Percentiles rank a stretch among this genome's conserved stretches.
Evolutionary conservation across 768 basidiomycete genomes (phyloP).

Genomic region (Russula brevipes): DNA sequence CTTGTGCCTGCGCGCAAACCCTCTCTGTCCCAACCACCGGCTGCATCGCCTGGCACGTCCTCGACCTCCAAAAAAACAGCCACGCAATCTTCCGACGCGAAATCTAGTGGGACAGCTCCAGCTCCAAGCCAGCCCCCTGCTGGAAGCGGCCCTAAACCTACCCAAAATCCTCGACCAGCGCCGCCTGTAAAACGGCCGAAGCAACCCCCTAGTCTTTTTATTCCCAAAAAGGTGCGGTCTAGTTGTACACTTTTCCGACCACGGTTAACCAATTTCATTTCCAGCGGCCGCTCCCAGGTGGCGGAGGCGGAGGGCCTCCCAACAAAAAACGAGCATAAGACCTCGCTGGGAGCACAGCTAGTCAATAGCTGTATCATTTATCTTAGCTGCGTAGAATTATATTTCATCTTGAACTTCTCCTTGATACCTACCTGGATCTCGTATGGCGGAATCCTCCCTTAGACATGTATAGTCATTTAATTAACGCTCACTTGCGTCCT

Average conservation of each 20-base stretch:
- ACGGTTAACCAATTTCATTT: conserved; percentile 11
- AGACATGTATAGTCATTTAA: conserved; percentile 1
- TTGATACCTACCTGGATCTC: not conserved
- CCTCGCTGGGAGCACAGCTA: not conserved
- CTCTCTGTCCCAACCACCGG: not conserved
- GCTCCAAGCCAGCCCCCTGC: not conserved
- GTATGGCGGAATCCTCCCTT: not conserved
- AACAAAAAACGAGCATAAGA: conserved; percentile 13
- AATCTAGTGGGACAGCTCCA: not conserved
- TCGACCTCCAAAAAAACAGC: not conserved
- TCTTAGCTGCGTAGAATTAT: not conserved
- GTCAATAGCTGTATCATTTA: not conserved
- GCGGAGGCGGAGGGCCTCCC: conserved; percentile 7
- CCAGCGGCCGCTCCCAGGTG: conserved; percentile 10
- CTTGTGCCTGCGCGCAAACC: not conserved
- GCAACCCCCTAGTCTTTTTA: conserved; percentile 25
- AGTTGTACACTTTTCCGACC: conserved; percentile 3
- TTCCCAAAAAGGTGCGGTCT: conserved; percentile 27
- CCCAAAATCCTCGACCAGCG: conserved; percentile 1
- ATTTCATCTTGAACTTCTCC: not conserved
- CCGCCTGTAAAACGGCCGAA: conserved; percentile 12
- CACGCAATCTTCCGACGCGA: conserved; percentile 1
- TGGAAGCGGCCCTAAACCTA: not conserved
- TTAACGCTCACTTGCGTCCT: not conserved
- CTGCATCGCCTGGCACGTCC: not conserved